Conservation (phyloP, 2,329 filamentous ascomycete genomes). For the Pseudopyrenochaeta lycopersici region DNA sequence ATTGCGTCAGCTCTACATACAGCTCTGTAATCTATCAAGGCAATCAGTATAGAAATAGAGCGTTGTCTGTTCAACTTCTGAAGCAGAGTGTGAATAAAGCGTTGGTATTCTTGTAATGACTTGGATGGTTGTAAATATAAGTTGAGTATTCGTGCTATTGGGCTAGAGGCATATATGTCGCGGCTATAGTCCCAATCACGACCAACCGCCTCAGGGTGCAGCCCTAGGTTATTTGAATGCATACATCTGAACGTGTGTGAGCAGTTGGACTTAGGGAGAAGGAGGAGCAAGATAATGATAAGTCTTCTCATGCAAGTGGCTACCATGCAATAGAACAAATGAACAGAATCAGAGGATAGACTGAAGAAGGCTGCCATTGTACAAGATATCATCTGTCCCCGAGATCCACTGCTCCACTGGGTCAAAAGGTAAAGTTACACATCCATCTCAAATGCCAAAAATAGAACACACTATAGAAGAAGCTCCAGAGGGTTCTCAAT, state of each 20-base stretch:
- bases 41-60: too few species aligned
- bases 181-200: constrained; percentile 1
- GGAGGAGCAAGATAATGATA: constrained; percentile 14
- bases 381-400: constrained; percentile 34
- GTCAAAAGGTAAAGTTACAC: constrained; percentile 35
- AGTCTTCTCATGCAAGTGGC: constrained; percentile 26
- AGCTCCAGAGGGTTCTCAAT: constrained; percentile 97
- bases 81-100: constrained; percentile 28
- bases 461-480: constrained; percentile 70
- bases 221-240: not conserved
- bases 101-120: constrained; percentile 15
- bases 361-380: constrained; percentile 36
- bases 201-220: not conserved
- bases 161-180: constrained; percentile 21
- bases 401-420: constrained; percentile 18
- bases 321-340: constrained; percentile 13
- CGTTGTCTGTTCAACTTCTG: constrained; percentile 20
- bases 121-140: constrained; percentile 32
- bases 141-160: constrained; percentile 13
- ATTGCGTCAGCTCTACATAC: constrained; percentile 35
- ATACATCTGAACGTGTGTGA: not conserved
- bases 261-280: not conserved
- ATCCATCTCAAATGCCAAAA: constrained; percentile 16
- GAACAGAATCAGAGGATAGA: not conserved
- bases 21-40: constrained; percentile 26